Evolutionary conservation across 1,284 basidiomycete species (phyloP).

Genomic region (Flammula alnicola): DNA sequence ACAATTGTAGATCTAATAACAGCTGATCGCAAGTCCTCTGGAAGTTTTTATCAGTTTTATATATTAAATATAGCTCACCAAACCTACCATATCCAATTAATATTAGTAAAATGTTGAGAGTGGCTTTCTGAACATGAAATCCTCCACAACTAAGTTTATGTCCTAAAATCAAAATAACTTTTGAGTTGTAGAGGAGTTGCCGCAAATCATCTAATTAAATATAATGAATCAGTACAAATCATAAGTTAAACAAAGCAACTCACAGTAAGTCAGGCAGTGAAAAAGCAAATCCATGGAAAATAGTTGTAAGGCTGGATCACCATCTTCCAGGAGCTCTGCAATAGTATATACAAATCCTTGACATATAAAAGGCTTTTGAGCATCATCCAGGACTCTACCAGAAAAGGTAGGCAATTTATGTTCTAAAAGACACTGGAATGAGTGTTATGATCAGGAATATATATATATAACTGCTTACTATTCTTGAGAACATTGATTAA

Average conservation of each 20-base stretch:
- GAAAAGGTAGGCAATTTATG: background rate
- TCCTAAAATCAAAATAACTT: constrained; percentile 2
- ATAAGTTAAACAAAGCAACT: background rate
- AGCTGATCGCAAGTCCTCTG: constrained; percentile 10
- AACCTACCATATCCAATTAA: constrained; percentile 11
- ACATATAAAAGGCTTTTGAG: background rate
- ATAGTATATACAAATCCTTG: constrained; percentile 1
- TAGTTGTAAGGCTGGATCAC: no score
- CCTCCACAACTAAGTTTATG: constrained; percentile 2
- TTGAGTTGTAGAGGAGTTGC: constrained; percentile 6
- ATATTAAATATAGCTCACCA: background rate
- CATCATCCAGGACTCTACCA: background rate
- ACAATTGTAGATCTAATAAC: constrained; percentile 7
- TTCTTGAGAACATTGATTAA: constrained; percentile 12
- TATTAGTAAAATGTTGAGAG: constrained; percentile 7
- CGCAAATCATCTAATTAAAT: constrained; percentile 10
- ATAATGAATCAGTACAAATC: background rate
- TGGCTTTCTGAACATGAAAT: background rate
- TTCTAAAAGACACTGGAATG: background rate
- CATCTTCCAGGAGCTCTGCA: no score
- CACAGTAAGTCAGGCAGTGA: constrained; percentile 8
- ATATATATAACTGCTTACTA: constrained; percentile 3
- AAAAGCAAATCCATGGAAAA: constrained; percentile 6
- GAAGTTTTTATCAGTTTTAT: background rate
- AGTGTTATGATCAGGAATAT: background rate